Conservation (phyloP, 2,329 filamentous ascomycete species). For the Dryadomyces quercus-mongolicae region DNA sequence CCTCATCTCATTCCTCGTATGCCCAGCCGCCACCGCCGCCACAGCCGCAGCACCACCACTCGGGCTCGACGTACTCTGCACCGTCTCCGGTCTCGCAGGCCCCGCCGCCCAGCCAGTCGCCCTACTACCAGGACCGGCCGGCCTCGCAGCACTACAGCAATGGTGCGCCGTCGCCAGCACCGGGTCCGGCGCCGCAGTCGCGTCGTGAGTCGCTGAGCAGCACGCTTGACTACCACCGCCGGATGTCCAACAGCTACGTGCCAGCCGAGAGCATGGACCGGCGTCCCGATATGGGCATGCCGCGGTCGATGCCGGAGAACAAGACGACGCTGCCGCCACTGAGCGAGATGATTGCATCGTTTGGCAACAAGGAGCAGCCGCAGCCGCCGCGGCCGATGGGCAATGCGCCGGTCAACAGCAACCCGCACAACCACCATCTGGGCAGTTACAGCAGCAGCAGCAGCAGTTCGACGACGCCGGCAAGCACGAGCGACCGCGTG, state of each 20-base stretch:
- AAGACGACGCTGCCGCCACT: conserved; percentile 12
- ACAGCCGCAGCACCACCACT: conserved; percentile 13
- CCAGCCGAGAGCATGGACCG: background rate
- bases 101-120: background rate
- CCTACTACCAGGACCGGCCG: conserved; percentile 17
- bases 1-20: conserved; percentile 6
- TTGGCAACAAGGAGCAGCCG: conserved; percentile 3
- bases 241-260: conserved; percentile 8
- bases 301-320: conserved; percentile 5
- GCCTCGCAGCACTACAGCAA: conserved; percentile 15
- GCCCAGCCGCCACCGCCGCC: conserved; percentile 14
- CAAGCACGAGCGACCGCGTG: conserved; percentile 7
- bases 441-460: conserved; percentile 1
- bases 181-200: conserved; percentile 1
- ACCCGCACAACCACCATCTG: background rate
- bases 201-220: conserved; percentile 8
- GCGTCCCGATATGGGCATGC: background rate
- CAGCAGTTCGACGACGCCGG: conserved; percentile 1
- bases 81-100: conserved; percentile 5
- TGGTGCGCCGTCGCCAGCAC: conserved; percentile 6
- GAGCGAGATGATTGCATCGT: conserved; percentile 12
- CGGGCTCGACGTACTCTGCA: conserved; percentile 6
- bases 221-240: conserved; percentile 6
- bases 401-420: background rate
- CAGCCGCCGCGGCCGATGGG: background rate